Conservation (phyloP, 345 rosid species). For the Durio zibethinus region DNA sequence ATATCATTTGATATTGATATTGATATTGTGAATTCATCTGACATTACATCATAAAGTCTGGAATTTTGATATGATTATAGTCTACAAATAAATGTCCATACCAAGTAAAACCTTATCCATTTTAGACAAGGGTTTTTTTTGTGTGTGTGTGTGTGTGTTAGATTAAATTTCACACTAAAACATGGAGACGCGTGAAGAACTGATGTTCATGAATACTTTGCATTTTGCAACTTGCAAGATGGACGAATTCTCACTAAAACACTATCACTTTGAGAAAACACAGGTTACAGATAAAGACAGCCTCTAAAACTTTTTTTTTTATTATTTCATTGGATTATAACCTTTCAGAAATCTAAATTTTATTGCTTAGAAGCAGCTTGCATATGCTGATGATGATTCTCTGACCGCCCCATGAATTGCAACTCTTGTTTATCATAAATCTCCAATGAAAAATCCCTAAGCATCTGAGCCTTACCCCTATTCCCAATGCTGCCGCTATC, state of each 20-base stretch:
- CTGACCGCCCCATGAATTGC: slow-evolving; percentile 48
- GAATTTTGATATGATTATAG: background rate
- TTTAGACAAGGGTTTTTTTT: too few relatives aligned
- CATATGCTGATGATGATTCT: slow-evolving; percentile 23
- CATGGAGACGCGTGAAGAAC: background rate
- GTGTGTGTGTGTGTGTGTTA: too few relatives aligned
- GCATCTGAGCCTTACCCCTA: slow-evolving; percentile 28
- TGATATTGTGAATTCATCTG: background rate
- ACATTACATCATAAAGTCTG: background rate
- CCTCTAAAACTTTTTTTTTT: background rate
- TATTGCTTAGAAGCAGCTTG: background rate
- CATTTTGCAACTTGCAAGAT: slow-evolving; percentile 6
- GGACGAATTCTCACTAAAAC: background rate
- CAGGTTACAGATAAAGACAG: background rate
- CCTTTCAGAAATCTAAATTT: background rate
- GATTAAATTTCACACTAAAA: background rate
- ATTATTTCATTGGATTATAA: background rate
- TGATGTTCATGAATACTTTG: background rate
- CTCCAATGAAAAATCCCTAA: slow-evolving; percentile 62
- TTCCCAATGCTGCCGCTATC: background rate
- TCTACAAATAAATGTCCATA: too few relatives aligned
- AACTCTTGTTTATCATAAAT: slow-evolving; percentile 60
- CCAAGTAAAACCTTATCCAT: too few relatives aligned
- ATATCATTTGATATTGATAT: too few relatives aligned
- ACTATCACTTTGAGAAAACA: background rate